Evolutionary conservation across 2,329 filamentous ascomycete species (phyloP).

Genomic region (Alternaria rosae): DNA sequence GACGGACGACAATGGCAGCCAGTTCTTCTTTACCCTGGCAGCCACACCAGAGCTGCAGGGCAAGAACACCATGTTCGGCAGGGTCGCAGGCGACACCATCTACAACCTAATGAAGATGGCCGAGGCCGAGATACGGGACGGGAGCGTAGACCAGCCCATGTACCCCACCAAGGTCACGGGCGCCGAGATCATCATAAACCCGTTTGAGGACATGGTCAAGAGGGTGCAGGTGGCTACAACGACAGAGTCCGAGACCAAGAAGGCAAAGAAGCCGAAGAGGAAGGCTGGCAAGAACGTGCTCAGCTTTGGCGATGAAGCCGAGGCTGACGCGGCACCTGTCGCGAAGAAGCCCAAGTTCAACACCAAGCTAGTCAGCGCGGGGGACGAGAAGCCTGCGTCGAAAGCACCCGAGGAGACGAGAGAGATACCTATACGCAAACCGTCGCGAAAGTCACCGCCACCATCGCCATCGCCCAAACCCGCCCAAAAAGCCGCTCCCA

Average conservation of each 20-base stretch:
- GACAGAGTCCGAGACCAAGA: constrained; percentile 55
- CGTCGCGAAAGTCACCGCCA: constrained; percentile 33
- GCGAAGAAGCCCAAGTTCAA: constrained; percentile 82
- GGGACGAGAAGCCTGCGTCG: constrained; percentile 47
- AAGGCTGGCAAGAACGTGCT: constrained; percentile 78
- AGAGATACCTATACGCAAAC: constrained; percentile 46
- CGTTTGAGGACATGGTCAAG: constrained; percentile 82
- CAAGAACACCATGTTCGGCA: constrained; percentile 92
- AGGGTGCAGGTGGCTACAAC: constrained; percentile 64
- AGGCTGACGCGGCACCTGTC: constrained; percentile 63
- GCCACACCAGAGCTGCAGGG: constrained; percentile 83
- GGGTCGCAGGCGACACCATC: constrained; percentile 91
- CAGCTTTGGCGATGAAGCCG: constrained; percentile 77
- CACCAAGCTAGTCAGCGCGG: constrained; percentile 69
- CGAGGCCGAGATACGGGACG: constrained; percentile 79
- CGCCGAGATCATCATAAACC: constrained; percentile 80
- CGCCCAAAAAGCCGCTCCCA: constrained; percentile 17
- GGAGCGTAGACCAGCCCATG: constrained; percentile 80
- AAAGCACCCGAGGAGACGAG: constrained; percentile 44
- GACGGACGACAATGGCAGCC: constrained; percentile 84
- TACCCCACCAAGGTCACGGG: constrained; percentile 82
- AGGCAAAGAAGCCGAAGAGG: constrained; percentile 66
- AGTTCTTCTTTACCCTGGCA: constrained; percentile 95
- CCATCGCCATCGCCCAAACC: constrained; percentile 34
- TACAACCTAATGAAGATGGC: constrained; percentile 96